Base-by-base conservation (phyloP, 345 rosid genomes). In the Microthlaspi erraticum region DNA sequence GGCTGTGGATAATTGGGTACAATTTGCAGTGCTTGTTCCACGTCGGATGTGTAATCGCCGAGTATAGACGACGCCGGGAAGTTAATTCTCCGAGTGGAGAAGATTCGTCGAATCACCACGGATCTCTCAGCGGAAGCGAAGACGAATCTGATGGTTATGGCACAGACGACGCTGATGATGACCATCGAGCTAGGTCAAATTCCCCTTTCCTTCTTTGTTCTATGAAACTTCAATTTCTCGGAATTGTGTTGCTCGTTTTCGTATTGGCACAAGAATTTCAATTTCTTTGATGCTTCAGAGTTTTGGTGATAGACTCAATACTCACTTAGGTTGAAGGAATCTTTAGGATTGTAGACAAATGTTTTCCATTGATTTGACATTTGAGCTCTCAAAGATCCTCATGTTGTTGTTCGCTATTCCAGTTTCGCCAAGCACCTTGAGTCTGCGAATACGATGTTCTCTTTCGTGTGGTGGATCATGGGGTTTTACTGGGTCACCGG, bases 401-500 rank as follows among this genome's bases (percentile, higher is more conserved):
- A 20, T 59, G 37, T 42, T 12, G n/a, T n/a, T 23, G 29, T 36
- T 82, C 64, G 3, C 7, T 64, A 6, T 48, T 56, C 5, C 68
- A 71, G 80, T 59, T 39, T 77, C 38, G 46, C 51, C 11, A 82
- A 72, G 63, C 80, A 77, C 13, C 55, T 77, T 1, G 97, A 91
- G 81, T 89, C 90, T 53, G 95, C 88, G 39, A 94, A 85, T 70
- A 83, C 93, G 0, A 82, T 83, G 93, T 89, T 91, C 72, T 87
- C 95, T 31, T 84, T 87, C 59, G 68, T 94, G 5, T 94, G 96
- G 93, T 94, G 99, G 96, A 78, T 91, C 37, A 78, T 85, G 50
- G 99, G 96, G 44, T 91, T 88, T 65, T 91, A 94, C 74, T 89
- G 97, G 97, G 79, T 89, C 14, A 82, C 87, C 49, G 80, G 81